These are phyloP conservation scores for Boletus mariae DNA, from an alignment of 1,284 basidiomycete genomes.

Conservation along the genomic window DNA sequence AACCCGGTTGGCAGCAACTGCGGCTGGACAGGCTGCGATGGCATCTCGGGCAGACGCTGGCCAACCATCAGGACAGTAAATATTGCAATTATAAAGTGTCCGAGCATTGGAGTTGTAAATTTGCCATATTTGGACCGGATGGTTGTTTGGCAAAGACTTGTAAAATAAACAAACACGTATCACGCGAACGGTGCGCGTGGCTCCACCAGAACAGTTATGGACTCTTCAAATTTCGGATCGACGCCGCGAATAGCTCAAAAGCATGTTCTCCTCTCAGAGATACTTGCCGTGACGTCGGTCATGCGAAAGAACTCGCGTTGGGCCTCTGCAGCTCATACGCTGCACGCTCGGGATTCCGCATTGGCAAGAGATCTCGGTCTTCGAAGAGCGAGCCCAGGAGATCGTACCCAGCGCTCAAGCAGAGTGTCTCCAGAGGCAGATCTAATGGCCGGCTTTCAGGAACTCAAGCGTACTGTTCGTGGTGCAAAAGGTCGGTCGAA, in stretches of 20 bases:
- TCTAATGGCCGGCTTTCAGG: conserved; percentile 87
- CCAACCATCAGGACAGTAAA: conserved; percentile 38
- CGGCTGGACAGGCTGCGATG: conserved; percentile 86
- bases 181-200: not conserved
- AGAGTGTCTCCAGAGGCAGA: conserved; percentile 65
- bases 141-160: conserved; percentile 21
- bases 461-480: conserved; percentile 74
- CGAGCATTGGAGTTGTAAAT: no score
- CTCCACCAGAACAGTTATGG: conserved; percentile 12
- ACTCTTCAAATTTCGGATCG: conserved; percentile 10
- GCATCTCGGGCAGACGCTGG: conserved; percentile 48
- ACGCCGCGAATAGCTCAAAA: conserved; percentile 46
- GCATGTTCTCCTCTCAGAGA: conserved; percentile 85
- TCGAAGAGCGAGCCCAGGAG: conserved; percentile 50
- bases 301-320: conserved; percentile 97
- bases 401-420: conserved; percentile 38
- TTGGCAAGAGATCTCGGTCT: conserved; percentile 73
- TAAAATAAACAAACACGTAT: conserved; percentile 19
- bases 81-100: not conserved
- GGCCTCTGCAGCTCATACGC: conserved; percentile 67
- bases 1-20: conserved; percentile 61
- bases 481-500: conserved; percentile 66
- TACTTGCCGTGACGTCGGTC: conserved; percentile 88
- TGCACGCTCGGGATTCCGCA: conserved; percentile 57
- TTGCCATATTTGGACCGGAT: not conserved